Evolutionary conservation across 2,329 filamentous ascomycete species (phyloP).

Genomic region (Calonectria pteridis): DNA sequence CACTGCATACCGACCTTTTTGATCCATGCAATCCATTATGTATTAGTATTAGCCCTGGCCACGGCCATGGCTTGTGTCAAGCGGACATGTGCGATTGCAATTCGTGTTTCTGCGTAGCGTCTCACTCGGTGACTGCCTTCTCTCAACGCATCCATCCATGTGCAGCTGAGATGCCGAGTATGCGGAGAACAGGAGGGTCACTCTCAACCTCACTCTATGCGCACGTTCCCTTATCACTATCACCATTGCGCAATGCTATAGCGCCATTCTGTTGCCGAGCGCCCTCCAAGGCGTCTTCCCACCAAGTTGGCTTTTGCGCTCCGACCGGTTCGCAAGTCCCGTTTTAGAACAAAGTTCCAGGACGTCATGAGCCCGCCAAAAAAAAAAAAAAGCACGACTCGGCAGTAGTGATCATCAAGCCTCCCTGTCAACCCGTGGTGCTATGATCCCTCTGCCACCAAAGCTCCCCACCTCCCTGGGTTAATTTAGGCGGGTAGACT

Average conservation of each 20-base stretch:
- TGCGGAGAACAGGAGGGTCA: background rate
- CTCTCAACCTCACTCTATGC: background rate
- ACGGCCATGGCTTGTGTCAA: background rate
- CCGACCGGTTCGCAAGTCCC: background rate
- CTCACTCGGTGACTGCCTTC: background rate
- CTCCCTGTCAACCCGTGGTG: constrained; percentile 7
- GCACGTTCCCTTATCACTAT: background rate
- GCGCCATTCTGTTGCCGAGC: background rate
- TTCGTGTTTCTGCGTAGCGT: background rate
- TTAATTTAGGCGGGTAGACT: constrained; percentile 17
- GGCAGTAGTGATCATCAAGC: constrained; percentile 13
- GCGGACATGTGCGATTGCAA: background rate
- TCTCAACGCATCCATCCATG: background rate
- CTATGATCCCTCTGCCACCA: constrained; percentile 1
- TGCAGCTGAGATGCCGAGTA: background rate
- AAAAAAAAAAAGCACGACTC: background rate
- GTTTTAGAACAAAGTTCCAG: constrained; percentile 1
- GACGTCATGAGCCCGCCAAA: background rate
- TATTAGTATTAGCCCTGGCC: background rate
- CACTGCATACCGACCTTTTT: background rate
- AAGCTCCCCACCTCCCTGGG: background rate
- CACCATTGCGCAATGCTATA: background rate
- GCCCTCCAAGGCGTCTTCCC: background rate
- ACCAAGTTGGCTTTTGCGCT: background rate
- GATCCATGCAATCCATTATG: background rate